Evolutionary conservation across 139 green algal species (phyloP), one percentile per base, ranked within the genome.

Genomic region (Chlorella sp.): DNA sequence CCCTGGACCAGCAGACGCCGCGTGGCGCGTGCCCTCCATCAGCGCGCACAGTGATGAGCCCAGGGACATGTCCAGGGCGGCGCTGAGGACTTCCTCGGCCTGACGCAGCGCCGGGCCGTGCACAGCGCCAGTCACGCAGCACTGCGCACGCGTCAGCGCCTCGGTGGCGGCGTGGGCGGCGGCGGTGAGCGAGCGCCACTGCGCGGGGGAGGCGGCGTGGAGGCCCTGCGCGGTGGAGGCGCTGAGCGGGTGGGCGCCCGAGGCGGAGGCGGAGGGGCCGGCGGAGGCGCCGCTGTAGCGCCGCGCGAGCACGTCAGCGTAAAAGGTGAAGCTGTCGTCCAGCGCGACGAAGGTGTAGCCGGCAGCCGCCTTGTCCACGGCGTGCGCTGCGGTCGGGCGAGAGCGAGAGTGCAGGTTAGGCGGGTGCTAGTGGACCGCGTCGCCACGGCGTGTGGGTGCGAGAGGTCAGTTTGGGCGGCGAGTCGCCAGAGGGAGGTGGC

Each of bases 321-420:
- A 86, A 33, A 81, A 34, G 24, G 65, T 29, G 34, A 75, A 70
- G 32, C 29, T 73, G 20, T 76, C 80, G 2, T 83, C 75, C 67
- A 85, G 77, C 24, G 67, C 73, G 10, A 88, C 72, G 32, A 74
- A 75, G 1, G 80, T 84, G 77, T 88, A 86, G 60, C 83, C 80
- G 22, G 67, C 70, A 31, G 68, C 49, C 23, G 77, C 74, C 64
- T 82, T 83, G 62, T 85, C 74, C 3, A 51, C 49, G 10, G 82
- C 82, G 31, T 72, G 67, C 22, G 62, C 82, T 67, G 79, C n/a
- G n/a, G n/a, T n/a, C n/a, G n/a, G n/a, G n/a, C n/a, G n/a, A n/a
- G n/a, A n/a, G n/a, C n/a, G n/a, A n/a, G n/a, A n/a, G n/a, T n/a
- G n/a, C n/a, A n/a, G n/a, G n/a, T n/a, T n/a, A n/a, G n/a, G n/a